Evolutionary conservation across 257 asterid genomes (phyloP), one percentile per base, ranked within the genome.

Genomic region (Scutellaria baicalensis): DNA sequence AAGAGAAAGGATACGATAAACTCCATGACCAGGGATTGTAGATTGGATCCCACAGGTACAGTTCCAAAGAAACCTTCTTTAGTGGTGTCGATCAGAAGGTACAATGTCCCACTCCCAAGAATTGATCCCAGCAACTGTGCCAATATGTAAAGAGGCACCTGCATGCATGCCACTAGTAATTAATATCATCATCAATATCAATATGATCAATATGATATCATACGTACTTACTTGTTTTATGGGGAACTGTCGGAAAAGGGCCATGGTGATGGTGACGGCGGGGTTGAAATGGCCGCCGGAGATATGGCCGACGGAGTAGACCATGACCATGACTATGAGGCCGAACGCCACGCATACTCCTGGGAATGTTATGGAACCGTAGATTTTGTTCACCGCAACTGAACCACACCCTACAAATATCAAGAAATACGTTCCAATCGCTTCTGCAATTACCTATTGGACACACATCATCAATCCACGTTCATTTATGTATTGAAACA

Each of bases 211-310:
- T n/a, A n/a, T n/a, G n/a, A n/a, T n/a, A n/a, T n/a, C n/a, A n/a
- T n/a, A n/a, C n/a, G n/a, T n/a, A n/a, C n/a, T n/a, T n/a, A 61
- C 93, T 83, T 83, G 83, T 63, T 72, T 86, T 56, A 35, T 31
- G 35, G 95, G 87, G 42, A 88, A 88, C 3, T 82, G 87, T 0
- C 90, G 79, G 65, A 84, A 88, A 20, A 88, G 42, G 58, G 90
- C 86, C 45, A 88, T 82, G 8, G 90, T 42, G 43, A 88, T 75
- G 42, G 95, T 88, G 68, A 88, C 95, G 0, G 95, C 95, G 4
- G 95, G 95, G 64, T 88, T 88, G 50, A 88, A 82, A 82, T 85
- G 90, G 1, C 87, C 92, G 58, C 90, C 95, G 47, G 92, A 88
- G 66, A 88, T 86, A 56, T 88, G 95, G 6, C 89, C 91, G 33